Conservation (phyloP, 331 rosid species). For the Stylosanthes scabra region DNA sequence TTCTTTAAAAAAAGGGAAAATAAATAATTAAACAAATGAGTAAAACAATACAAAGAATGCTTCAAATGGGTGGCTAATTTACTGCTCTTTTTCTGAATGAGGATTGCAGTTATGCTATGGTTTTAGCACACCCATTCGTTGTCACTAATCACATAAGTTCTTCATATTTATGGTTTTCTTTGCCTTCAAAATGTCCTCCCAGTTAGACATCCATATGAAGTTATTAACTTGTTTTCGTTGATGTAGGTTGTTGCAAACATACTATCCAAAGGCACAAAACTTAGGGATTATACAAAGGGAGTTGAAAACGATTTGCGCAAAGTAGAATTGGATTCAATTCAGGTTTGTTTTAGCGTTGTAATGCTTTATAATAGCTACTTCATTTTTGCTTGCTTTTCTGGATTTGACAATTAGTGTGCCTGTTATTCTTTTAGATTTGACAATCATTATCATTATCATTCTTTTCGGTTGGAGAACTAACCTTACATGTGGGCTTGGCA, state of each 20-base stretch:
- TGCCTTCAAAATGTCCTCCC: constrained; percentile 6
- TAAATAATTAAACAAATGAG: background rate
- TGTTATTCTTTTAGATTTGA: too few relatives aligned
- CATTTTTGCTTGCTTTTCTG: background rate
- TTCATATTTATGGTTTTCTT: background rate
- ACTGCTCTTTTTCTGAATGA: background rate
- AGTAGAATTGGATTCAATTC: constrained; percentile 96
- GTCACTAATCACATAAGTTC: background rate
- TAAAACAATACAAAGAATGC: constrained; percentile 1
- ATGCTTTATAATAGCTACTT: constrained; percentile 9
- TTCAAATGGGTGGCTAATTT: background rate
- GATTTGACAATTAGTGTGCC: constrained; percentile 16
- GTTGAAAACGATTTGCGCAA: constrained; percentile 91
- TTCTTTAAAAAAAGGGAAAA: background rate
- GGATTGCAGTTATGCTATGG: background rate
- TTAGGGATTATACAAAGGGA: constrained; percentile 90
- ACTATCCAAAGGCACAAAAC: constrained; percentile 83
- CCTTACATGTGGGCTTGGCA: constrained; percentile 2
- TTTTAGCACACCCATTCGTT: background rate
- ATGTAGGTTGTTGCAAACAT: constrained; percentile 87
- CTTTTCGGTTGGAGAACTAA: background rate
- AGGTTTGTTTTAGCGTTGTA: constrained; percentile 60
- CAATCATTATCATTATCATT: too few relatives aligned
- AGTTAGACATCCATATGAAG: background rate
- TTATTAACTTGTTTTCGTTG: constrained; percentile 19